Base-by-base conservation (phyloP, 139 green algal species). In the Ettlia oleoabundans region DNA sequence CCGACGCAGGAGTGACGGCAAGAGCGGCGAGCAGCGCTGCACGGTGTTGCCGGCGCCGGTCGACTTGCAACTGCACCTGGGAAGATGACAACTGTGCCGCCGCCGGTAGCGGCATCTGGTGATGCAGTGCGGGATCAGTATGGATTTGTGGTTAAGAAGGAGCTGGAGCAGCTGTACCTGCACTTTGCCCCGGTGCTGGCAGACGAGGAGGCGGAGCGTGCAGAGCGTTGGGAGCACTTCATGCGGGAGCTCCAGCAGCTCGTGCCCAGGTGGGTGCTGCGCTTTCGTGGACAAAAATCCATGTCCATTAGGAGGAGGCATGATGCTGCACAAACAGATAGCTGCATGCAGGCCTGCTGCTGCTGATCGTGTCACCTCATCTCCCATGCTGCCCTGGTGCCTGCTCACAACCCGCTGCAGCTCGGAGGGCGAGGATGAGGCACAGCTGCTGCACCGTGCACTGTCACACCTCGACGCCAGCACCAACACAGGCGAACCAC, bases 141-240 rank as follows among this genome's bases (percentile, higher is more conserved):
- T 4, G 72, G 72, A 8, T 79, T 76, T 21, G 80, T 84, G 65
- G 83, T 95, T 2, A 85, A 85, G 26, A 53, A 74, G 21, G 83
- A 89, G 21, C 83, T 86, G 33, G 37, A 76, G n/a, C 47, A 76
- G 22, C 63, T 92, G 67, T 91, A 89, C 69, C 21, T 15, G 1
- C 53, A 78, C 15, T 92, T 92, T 75, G 77, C 71, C 1, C 85
- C 88, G 1, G 38, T 92, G 1, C 94, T 87, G 86, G 79, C 85
- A 21, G 76, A 85, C 37, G 90, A 95, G 84, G 92, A 95, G 70
- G 52, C n/a, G 19, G 92, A 95, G 63, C 89, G 91, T 2, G 52
- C 64, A 53, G 33, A 77, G 51, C 68, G 78, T 3, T 95, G 90
- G 90, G 24, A 43, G 2, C 32, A 74, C 0, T 88, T 87, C 52